A percentile compares a stretch with the other conserved stretches of the same genome.
phyloP scores from a whole-genome alignment of 305 asterid genomes.

The Nicotiana rustica region DNA sequence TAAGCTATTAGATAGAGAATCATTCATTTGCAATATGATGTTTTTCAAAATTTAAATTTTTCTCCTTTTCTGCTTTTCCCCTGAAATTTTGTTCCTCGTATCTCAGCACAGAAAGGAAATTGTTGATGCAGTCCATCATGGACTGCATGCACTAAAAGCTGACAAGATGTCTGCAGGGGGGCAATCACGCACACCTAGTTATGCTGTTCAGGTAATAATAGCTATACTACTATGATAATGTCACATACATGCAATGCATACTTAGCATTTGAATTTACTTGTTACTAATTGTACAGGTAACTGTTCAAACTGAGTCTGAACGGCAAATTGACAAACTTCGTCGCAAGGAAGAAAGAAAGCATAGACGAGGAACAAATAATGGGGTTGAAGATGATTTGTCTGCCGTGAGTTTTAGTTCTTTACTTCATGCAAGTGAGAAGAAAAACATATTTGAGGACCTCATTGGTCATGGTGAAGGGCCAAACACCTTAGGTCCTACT shows the following conservation, averaged over 20 bases:
- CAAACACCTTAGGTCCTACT: constrained; percentile 61
- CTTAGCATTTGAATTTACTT: constrained; percentile 34
- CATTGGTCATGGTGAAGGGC: constrained; percentile 86
- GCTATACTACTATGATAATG: constrained; percentile 34
- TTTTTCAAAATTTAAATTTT: neutral
- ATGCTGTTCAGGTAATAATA: constrained; percentile 85
- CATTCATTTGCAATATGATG: neutral
- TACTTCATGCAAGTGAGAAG: constrained; percentile 93
- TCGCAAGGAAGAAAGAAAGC: constrained; percentile 93
- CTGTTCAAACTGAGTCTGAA: constrained; percentile 93
- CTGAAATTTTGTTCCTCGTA: constrained; percentile 31
- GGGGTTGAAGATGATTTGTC: constrained; percentile 76
- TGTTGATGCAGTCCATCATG: constrained; percentile 82
- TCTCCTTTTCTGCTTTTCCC: constrained; percentile 21
- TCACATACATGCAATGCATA: constrained; percentile 2
- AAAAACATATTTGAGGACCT: constrained; percentile 78
- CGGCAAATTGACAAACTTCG: constrained; percentile 91
- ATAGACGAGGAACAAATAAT: constrained; percentile 78
- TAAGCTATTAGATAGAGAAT: neutral
- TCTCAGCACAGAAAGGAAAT: constrained; percentile 92
- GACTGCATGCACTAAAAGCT: constrained; percentile 76
- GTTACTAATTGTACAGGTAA: constrained; percentile 60
- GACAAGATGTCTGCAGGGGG: constrained; percentile 72
- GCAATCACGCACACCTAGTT: constrained; percentile 83
- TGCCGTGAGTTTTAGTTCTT: constrained; percentile 72